phyloP scores from a whole-genome alignment of 2,329 filamentous ascomycete species.

The Colletotrichum sojae region DNA sequence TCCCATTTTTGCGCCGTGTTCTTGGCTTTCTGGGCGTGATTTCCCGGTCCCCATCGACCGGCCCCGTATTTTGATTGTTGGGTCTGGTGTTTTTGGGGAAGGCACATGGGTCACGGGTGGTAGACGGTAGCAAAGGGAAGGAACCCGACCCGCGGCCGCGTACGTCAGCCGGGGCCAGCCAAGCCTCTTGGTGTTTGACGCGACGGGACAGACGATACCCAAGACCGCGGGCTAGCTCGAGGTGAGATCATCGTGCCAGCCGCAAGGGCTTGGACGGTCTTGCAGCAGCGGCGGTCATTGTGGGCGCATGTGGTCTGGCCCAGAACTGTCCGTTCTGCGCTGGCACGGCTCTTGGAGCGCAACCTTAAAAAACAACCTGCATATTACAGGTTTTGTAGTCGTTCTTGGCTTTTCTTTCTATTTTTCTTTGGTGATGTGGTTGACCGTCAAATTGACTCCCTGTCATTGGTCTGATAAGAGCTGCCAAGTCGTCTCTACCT shows the following conservation, averaged over 20 bases:
- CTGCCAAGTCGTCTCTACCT: no score
- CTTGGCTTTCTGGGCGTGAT: constrained; percentile 37
- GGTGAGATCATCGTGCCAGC: constrained; percentile 20
- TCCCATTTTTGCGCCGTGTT: constrained; percentile 11
- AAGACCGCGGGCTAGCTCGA: not conserved
- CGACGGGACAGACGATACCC: constrained; percentile 1
- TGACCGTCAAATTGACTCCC: constrained; percentile 5
- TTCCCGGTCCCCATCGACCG: not conserved
- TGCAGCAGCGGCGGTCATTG: no score
- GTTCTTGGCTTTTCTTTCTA: constrained; percentile 29
- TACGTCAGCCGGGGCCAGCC: constrained; percentile 37
- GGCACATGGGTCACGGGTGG: no score
- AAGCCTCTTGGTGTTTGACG: constrained; percentile 37
- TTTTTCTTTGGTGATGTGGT: constrained; percentile 28
- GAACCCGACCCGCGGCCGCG: constrained; percentile 16
- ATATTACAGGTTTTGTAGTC: not conserved
- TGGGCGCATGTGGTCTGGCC: not conserved
- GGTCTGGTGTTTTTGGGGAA: constrained; percentile 4
- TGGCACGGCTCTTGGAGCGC: constrained; percentile 4
- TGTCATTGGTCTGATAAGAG: constrained; percentile 25
- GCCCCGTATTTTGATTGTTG: constrained; percentile 1
- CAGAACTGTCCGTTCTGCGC: not conserved
- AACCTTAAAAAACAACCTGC: not conserved
- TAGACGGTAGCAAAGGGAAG: not conserved
- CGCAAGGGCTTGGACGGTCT: not conserved